These are phyloP conservation scores for Malassezia obtusa DNA, from an alignment of 1,284 basidiomycete species.

Conservation along the genomic window DNA sequence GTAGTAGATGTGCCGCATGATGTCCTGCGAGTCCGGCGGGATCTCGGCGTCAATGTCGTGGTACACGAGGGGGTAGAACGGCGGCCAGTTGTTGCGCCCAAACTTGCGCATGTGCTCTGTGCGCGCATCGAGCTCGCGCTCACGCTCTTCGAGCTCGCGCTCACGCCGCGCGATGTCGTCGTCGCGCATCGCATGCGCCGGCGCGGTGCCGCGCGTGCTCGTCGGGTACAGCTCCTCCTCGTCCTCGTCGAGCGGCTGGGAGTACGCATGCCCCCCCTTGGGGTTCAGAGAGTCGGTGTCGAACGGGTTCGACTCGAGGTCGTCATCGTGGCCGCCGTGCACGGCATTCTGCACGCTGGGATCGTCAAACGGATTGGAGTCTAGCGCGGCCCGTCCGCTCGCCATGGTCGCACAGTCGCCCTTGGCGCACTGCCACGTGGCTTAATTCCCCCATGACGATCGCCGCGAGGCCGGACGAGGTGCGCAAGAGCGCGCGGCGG, in stretches of 20 bases:
- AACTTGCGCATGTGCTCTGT: constrained; percentile 63
- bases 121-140: constrained; percentile 57
- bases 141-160: constrained; percentile 66
- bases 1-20: constrained; percentile 63
- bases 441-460: not conserved
- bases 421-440: constrained; percentile 10
- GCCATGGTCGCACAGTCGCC: not conserved
- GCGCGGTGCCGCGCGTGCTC: constrained; percentile 16
- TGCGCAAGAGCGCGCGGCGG: constrained; percentile 15
- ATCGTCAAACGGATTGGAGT: constrained; percentile 49
- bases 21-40: constrained; percentile 64
- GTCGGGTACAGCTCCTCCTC: constrained; percentile 20
- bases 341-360: constrained; percentile 44
- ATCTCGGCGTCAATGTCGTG: constrained; percentile 85
- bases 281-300: constrained; percentile 8
- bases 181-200: constrained; percentile 51
- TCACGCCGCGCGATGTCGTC: constrained; percentile 65
- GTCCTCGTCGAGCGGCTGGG: constrained; percentile 17
- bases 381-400: constrained; percentile 27
- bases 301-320: constrained; percentile 15
- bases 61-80: constrained; percentile 83
- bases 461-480: not conserved
- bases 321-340: constrained; percentile 23
- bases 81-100: constrained; percentile 81
- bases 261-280: not conserved